phyloP scores from a whole-genome alignment of 2,329 filamentous ascomycete species.

The Fusarium sacchari region DNA sequence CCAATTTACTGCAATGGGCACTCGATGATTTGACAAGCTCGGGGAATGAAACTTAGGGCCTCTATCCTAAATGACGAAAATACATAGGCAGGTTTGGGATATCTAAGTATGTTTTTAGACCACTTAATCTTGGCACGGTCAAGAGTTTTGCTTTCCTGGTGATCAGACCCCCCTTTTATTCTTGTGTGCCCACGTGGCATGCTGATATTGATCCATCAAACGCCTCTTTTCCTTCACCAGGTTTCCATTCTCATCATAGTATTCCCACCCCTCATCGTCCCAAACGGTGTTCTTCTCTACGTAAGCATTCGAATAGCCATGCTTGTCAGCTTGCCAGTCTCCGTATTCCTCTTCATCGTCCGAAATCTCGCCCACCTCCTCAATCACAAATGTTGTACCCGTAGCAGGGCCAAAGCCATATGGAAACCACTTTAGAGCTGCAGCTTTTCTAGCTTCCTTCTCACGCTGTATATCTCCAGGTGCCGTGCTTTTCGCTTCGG shows the following conservation, averaged over 20 bases:
- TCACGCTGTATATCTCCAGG: slow-evolving; percentile 51
- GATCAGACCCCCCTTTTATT: not conserved
- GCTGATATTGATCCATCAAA: slow-evolving; percentile 29
- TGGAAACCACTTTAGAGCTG: slow-evolving; percentile 58
- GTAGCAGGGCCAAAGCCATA: slow-evolving; percentile 57
- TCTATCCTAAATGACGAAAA: not conserved
- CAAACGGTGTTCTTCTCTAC: not conserved
- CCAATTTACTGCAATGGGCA: slow-evolving; percentile 9
- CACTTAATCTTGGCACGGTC: not conserved
- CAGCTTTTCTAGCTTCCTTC: slow-evolving; percentile 52
- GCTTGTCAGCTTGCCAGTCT: slow-evolving; percentile 49
- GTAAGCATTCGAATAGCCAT: slow-evolving; percentile 22
- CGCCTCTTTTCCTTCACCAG: not conserved
- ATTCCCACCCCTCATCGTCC: not conserved
- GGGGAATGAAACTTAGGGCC: not conserved
- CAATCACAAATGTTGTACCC: slow-evolving; percentile 55
- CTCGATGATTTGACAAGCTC: not conserved
- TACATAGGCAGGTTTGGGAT: not conserved
- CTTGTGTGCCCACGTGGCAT: not conserved
- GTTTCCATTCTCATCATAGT: slow-evolving; percentile 13
- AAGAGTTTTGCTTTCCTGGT: not conserved
- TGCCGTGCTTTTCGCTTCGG: slow-evolving; percentile 4
- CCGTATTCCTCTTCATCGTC: slow-evolving; percentile 57
- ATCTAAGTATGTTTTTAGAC: not conserved
- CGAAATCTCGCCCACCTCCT: slow-evolving; percentile 55